Evolutionary conservation across 495 filamentous ascomycete species (phyloP).

Genomic region (Clavariopsis aquatica): DNA sequence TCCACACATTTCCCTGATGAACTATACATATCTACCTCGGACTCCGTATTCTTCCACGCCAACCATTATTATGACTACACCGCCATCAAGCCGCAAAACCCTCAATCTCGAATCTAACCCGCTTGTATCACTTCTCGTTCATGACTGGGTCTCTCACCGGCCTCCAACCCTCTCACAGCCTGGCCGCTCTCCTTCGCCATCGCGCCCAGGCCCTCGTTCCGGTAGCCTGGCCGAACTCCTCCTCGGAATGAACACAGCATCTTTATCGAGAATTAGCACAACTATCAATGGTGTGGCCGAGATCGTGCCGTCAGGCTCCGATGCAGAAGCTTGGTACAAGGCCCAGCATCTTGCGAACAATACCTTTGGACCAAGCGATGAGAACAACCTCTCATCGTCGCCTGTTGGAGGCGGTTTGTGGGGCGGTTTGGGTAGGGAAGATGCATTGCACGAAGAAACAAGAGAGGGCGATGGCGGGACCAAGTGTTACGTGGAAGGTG

Average conservation of each 20-base stretch:
- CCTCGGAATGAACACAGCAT: slow-evolving; percentile 84
- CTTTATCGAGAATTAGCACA: slow-evolving; percentile 84
- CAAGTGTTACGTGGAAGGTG: slow-evolving; percentile 45
- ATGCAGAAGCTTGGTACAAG: slow-evolving; percentile 80
- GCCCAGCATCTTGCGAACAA: slow-evolving; percentile 87
- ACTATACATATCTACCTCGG: slow-evolving; percentile 93
- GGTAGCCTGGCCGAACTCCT: slow-evolving; percentile 78
- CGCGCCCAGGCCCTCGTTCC: slow-evolving; percentile 56
- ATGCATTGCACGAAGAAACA: slow-evolving; percentile 20
- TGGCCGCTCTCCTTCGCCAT: slow-evolving; percentile 17
- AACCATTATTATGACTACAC: slow-evolving; percentile 39
- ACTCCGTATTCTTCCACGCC: slow-evolving; percentile 66
- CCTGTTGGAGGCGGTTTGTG: slow-evolving; percentile 27
- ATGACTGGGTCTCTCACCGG: slow-evolving; percentile 97
- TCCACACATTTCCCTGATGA: slow-evolving; percentile 97
- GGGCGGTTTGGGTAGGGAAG: slow-evolving; percentile 8
- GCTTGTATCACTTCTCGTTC: slow-evolving; percentile 88
- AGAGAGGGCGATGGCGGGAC: slow-evolving; percentile 43
- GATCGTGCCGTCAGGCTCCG: slow-evolving; percentile 68
- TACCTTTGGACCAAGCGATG: slow-evolving; percentile 63
- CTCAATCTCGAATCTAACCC: slow-evolving; percentile 82
- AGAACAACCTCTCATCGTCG: slow-evolving; percentile 45
- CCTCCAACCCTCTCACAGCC: slow-evolving; percentile 68
- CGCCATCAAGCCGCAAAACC: slow-evolving; percentile 73
- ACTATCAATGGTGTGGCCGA: slow-evolving; percentile 85